A percentile compares a stretch with the other conserved stretches of the same genome.
These are phyloP conservation scores for Paradendryphiella salina DNA, from an alignment of 2,329 filamentous ascomycete genomes.

Conservation along the genomic window DNA sequence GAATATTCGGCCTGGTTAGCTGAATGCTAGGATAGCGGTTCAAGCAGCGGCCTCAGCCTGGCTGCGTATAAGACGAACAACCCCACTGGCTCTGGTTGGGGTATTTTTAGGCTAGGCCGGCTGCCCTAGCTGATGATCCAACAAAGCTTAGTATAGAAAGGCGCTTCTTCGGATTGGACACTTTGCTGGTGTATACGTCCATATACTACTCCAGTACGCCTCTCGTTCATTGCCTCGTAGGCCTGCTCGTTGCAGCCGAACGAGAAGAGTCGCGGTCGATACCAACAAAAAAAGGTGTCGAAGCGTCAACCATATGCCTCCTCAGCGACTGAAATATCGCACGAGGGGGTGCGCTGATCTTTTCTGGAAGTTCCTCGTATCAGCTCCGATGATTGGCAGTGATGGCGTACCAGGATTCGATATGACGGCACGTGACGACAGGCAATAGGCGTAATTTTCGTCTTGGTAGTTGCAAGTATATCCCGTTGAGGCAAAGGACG, in stretches of 20 bases:
- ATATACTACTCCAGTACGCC: not conserved
- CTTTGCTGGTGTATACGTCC: not conserved
- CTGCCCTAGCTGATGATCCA: conserved; percentile 9
- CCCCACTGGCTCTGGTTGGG: conserved; percentile 20
- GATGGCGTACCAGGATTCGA: not conserved
- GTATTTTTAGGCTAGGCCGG: conserved; percentile 22
- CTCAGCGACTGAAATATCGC: not conserved
- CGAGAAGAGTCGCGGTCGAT: not conserved
- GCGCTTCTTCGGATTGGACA: not conserved
- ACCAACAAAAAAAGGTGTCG: not conserved
- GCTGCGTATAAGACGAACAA: conserved; percentile 15
- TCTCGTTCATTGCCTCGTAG: not conserved
- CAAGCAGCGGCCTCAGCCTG: conserved; percentile 29
- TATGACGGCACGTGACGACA: conserved; percentile 2
- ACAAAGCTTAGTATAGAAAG: conserved; percentile 9
- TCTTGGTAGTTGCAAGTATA: conserved; percentile 4
- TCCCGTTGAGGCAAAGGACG: not conserved
- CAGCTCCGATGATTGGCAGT: conserved; percentile 3
- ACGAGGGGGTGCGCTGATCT: conserved; percentile 3
- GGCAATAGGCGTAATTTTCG: conserved; percentile 6
- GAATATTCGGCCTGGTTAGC: conserved; percentile 22
- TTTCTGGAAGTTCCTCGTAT: not conserved
- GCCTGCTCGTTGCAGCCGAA: not conserved
- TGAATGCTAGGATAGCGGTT: conserved; percentile 16
- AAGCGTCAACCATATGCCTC: not conserved